phyloP scores from a whole-genome alignment of 441 rosid genomes.

The Erysimum cheiri region DNA sequence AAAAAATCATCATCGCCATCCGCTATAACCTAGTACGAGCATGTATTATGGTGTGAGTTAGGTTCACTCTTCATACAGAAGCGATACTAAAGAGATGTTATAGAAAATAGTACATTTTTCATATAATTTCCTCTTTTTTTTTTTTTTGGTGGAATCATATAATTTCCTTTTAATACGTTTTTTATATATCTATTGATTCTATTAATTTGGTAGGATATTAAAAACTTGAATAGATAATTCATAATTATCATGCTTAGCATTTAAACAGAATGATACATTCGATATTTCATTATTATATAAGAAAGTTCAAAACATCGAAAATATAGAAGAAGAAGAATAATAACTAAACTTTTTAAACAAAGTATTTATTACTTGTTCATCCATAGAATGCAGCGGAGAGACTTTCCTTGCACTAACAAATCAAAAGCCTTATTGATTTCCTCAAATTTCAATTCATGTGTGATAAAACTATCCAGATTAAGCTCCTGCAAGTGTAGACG shows the following conservation, averaged over 20 bases:
- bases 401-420: slow-evolving; percentile 51
- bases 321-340: neutral
- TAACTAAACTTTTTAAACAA: neutral
- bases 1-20: no score
- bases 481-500: slow-evolving; percentile 48
- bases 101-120: no score
- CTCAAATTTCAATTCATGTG: slow-evolving; percentile 56
- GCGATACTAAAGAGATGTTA: no score
- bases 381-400: slow-evolving; percentile 64
- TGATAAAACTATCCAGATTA: slow-evolving; percentile 54
- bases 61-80: no score
- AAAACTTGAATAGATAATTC: neutral
- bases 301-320: slow-evolving; percentile 4
- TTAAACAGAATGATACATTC: neutral
- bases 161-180: no score
- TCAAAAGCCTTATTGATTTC: slow-evolving; percentile 67
- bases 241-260: neutral
- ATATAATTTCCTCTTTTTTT: no score
- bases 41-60: no score
- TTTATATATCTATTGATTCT: neutral
- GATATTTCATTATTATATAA: neutral
- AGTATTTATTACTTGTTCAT: slow-evolving; percentile 43
- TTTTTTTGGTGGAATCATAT: no score
- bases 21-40: no score
- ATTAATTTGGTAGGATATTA: neutral